These are phyloP conservation scores for Ascochyta rabiei DNA, from an alignment of 2,329 filamentous ascomycete species.

Conservation along the genomic window DNA sequence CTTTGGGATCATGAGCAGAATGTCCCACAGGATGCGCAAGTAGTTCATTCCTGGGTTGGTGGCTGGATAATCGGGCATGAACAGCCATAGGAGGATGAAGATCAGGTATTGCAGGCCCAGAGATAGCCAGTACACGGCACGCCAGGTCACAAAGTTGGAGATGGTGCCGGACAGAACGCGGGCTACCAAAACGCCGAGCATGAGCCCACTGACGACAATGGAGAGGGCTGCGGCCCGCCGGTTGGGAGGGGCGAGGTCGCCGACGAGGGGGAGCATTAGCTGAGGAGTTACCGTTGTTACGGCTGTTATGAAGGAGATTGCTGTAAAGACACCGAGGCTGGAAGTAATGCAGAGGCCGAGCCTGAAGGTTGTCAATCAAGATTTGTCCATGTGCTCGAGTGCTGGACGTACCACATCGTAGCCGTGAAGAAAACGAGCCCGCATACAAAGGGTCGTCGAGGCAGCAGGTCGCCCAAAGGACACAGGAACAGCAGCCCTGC, in stretches of 20 bases:
- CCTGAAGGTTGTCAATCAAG: conserved; percentile 11
- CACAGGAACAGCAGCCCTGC: conserved; percentile 75
- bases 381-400: not conserved
- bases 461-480: conserved; percentile 73
- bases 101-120: conserved; percentile 74
- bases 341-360: conserved; percentile 73
- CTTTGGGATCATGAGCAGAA: conserved; percentile 66
- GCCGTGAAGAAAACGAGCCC: conserved; percentile 71
- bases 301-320: conserved; percentile 74
- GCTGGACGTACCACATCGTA: conserved; percentile 62
- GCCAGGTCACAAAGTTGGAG: conserved; percentile 75
- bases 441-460: conserved; percentile 72
- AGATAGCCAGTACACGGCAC: conserved; percentile 78
- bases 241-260: conserved; percentile 74
- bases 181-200: conserved; percentile 77
- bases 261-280: conserved; percentile 78
- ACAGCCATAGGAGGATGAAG: conserved; percentile 68
- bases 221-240: conserved; percentile 73
- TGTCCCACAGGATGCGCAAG: conserved; percentile 67
- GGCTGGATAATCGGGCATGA: conserved; percentile 81
- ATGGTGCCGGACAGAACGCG: conserved; percentile 77
- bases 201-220: conserved; percentile 75
- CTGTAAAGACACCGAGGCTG: conserved; percentile 68
- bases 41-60: conserved; percentile 75
- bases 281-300: conserved; percentile 79